Evolutionary conservation across 1,284 basidiomycete genomes (phyloP).

Genomic region (Heterobasidion irregulare): DNA sequence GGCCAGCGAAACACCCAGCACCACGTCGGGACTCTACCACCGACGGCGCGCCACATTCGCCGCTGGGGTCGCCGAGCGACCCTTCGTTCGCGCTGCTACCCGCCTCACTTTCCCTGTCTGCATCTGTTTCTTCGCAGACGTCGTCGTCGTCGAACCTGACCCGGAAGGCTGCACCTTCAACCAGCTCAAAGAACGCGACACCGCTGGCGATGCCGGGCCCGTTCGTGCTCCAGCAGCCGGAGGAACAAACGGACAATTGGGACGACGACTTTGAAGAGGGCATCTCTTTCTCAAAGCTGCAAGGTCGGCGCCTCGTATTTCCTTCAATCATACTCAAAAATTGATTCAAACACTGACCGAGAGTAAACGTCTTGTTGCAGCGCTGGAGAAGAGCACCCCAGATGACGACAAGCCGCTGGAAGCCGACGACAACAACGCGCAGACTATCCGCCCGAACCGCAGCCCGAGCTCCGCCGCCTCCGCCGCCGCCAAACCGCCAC

Average conservation of each 20-base stretch:
- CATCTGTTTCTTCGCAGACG: constrained; percentile 13
- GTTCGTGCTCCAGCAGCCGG: constrained; percentile 50
- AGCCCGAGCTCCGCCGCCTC: constrained; percentile 38
- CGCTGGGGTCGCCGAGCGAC: constrained; percentile 22
- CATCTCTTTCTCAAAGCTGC: constrained; percentile 79
- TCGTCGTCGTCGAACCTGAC: constrained; percentile 13
- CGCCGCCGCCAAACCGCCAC: constrained; percentile 53
- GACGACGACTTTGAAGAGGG: constrained; percentile 96
- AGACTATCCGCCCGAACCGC: constrained; percentile 66
- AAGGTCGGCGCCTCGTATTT: constrained; percentile 35
- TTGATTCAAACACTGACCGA: not conserved
- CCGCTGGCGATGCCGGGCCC: constrained; percentile 23
- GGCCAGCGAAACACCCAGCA: constrained; percentile 53
- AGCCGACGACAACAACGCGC: constrained; percentile 67
- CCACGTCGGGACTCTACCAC: constrained; percentile 24
- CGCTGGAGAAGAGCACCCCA: constrained; percentile 47
- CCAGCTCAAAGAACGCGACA: constrained; percentile 16
- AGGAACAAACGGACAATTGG: constrained; percentile 91
- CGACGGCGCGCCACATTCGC: constrained; percentile 19
- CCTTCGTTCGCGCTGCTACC: constrained; percentile 11
- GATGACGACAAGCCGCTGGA: constrained; percentile 59
- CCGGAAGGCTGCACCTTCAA: constrained; percentile 4
- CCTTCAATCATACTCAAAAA: not conserved
- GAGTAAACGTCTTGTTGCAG: constrained; percentile 22
- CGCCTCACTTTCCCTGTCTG: constrained; percentile 13